These are phyloP conservation scores for Decorospora gaudefroyi DNA, from an alignment of 2,329 filamentous ascomycete genomes.

Conservation along the genomic window DNA sequence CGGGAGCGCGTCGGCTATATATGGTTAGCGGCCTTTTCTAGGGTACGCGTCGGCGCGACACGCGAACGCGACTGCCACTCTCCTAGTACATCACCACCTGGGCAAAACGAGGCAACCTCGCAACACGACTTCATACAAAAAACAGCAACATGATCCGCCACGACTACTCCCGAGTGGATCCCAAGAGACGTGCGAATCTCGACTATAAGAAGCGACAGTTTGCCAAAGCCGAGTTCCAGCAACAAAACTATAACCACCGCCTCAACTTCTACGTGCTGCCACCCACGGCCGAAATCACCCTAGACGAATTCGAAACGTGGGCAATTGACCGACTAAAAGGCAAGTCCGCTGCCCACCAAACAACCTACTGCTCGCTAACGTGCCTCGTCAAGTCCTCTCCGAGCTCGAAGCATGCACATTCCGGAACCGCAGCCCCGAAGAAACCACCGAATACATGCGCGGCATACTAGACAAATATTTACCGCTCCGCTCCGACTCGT, in stretches of 20 bases:
- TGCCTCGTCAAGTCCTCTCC: slow-evolving; percentile 65
- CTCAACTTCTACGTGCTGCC: slow-evolving; percentile 90
- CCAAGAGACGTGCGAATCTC: slow-evolving; percentile 76
- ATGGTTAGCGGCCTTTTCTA: slow-evolving; percentile 16
- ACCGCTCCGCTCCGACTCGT: slow-evolving; percentile 76
- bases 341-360: background rate
- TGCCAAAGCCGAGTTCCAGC: slow-evolving; percentile 73
- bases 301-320: slow-evolving; percentile 99
- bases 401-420: slow-evolving; percentile 95
- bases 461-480: slow-evolving; percentile 86
- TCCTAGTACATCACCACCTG: slow-evolving; percentile 14
- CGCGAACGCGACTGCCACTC: slow-evolving; percentile 30
- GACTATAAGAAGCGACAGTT: slow-evolving; percentile 89
- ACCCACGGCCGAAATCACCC: slow-evolving; percentile 89
- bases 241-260: slow-evolving; percentile 78
- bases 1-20: slow-evolving; percentile 11
- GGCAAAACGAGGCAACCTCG: slow-evolving; percentile 1
- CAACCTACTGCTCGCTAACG: slow-evolving; percentile 7
- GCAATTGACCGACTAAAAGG: slow-evolving; percentile 88
- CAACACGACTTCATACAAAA: slow-evolving; percentile 12
- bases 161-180: slow-evolving; percentile 52
- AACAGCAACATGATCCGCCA: slow-evolving; percentile 43
- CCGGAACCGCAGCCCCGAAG: slow-evolving; percentile 81
- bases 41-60: slow-evolving; percentile 28
- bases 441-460: slow-evolving; percentile 82